Evolutionary conservation across 345 rosid genomes (phyloP).

Genomic region (Populus alba): DNA sequence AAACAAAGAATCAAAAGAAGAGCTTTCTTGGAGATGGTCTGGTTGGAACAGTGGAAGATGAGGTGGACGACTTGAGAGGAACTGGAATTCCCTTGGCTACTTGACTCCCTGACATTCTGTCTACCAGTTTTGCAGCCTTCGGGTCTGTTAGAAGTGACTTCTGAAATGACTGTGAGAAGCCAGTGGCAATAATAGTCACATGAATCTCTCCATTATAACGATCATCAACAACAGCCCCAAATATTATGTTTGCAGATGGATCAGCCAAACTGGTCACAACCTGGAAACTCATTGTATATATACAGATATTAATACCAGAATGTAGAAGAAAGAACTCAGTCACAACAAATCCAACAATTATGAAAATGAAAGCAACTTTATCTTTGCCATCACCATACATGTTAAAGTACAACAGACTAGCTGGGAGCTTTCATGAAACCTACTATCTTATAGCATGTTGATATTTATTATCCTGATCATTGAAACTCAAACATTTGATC

Average conservation of each 20-base stretch:
- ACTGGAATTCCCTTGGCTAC: slow-evolving; percentile 54
- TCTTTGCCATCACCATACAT: background rate
- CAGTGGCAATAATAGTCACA: slow-evolving; percentile 93
- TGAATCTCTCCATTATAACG: slow-evolving; percentile 94
- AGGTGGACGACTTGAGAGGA: slow-evolving; percentile 38
- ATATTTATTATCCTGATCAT: background rate
- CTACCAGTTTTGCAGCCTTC: slow-evolving; percentile 56
- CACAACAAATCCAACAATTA: background rate
- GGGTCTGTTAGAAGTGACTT: slow-evolving; percentile 76
- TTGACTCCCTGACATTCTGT: slow-evolving; percentile 51
- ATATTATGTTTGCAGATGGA: slow-evolving; percentile 97
- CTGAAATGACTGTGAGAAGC: slow-evolving; percentile 94
- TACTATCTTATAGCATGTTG: background rate
- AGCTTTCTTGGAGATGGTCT: slow-evolving; percentile 67
- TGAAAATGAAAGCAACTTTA: background rate
- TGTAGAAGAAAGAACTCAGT: background rate
- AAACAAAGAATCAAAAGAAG: slow-evolving; percentile 50
- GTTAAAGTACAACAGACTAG: background rate
- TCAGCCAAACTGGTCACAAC: slow-evolving; percentile 97
- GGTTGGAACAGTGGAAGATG: slow-evolving; percentile 48
- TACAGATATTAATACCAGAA: background rate
- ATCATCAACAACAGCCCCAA: slow-evolving; percentile 96
- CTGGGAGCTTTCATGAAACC: background rate
- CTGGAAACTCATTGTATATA: slow-evolving; percentile 31
- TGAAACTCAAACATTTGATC: background rate